These are phyloP conservation scores for Tylopilus vinaceipallidus DNA, from an alignment of 768 basidiomycete genomes.

Conservation along the genomic window DNA sequence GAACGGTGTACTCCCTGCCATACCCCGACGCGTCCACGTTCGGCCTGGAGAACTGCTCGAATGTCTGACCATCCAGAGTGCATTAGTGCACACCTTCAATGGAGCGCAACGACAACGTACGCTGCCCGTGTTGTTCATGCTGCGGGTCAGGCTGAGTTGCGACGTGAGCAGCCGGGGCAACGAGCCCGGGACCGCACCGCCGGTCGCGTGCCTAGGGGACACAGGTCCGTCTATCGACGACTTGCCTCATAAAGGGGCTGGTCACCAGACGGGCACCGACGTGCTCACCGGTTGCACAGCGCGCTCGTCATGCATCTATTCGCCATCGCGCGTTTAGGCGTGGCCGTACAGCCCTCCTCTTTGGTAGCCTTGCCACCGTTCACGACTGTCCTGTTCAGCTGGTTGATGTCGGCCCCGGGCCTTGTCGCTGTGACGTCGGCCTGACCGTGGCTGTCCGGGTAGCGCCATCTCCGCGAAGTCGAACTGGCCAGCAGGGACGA, in stretches of 20 bases:
- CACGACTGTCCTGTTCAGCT: slow-evolving; percentile 48
- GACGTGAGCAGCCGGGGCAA: slow-evolving; percentile 66
- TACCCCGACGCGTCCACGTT: slow-evolving; percentile 77
- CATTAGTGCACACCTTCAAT: not conserved
- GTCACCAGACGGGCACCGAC: too few species aligned
- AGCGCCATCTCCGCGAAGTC: slow-evolving; percentile 67
- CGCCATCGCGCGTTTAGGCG: slow-evolving; percentile 68
- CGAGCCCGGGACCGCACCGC: slow-evolving; percentile 76
- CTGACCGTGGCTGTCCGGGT: slow-evolving; percentile 56
- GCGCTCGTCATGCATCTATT: slow-evolving; percentile 83
- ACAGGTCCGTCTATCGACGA: too few species aligned
- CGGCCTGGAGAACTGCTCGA: slow-evolving; percentile 79
- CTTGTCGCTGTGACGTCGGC: slow-evolving; percentile 52
- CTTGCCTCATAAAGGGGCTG: not conserved
- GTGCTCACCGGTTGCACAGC: slow-evolving; percentile 85
- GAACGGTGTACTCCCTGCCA: slow-evolving; percentile 89
- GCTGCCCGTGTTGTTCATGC: slow-evolving; percentile 67
- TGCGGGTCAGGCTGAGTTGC: slow-evolving; percentile 68
- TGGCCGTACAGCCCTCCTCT: slow-evolving; percentile 64
- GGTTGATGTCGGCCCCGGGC: slow-evolving; percentile 60
- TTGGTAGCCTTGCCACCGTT: slow-evolving; percentile 65
- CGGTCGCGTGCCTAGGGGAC: slow-evolving; percentile 86
- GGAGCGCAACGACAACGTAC: slow-evolving; percentile 43
- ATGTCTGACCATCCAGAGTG: slow-evolving; percentile 63
- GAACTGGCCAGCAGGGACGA: slow-evolving; percentile 80